A percentile compares a stretch with the other conserved stretches of the same genome.
These are phyloP conservation scores for Globisporangium irregulare DNA, from an alignment of 352 stramenopile genomes.

Conservation along the genomic window DNA sequence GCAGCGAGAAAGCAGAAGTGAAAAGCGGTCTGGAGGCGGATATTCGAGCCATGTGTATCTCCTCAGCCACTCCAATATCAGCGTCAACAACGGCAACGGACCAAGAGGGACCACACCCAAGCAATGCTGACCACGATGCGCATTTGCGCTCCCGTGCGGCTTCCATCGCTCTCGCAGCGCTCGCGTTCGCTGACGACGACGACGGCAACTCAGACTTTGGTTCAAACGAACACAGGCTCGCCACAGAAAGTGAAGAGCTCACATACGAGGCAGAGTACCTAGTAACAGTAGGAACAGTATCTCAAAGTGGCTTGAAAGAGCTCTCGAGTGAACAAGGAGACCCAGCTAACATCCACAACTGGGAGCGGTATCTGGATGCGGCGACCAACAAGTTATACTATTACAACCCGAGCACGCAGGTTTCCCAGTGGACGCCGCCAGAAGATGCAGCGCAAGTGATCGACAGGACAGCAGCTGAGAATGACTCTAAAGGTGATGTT, in stretches of 20 bases:
- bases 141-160: background rate
- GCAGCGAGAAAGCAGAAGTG: background rate
- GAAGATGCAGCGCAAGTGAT: constrained; percentile 5
- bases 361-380: constrained; percentile 54
- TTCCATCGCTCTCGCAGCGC: constrained; percentile 17
- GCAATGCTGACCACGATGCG: background rate
- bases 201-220: background rate
- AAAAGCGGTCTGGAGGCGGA: background rate
- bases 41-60: background rate
- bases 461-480: background rate
- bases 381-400: constrained; percentile 55
- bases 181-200: constrained; percentile 18
- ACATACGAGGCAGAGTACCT: background rate
- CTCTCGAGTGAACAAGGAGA: background rate
- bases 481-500: background rate
- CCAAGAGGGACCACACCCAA: background rate
- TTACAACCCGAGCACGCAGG: constrained; percentile 34
- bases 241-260: background rate
- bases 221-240: background rate
- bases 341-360: constrained; percentile 10
- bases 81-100: no score
- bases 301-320: background rate
- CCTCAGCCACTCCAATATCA: background rate
- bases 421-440: constrained; percentile 43
- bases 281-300: background rate